Evolutionary conservation across 2,329 filamentous ascomycete species (phyloP).

Genomic region (Botryotinia convoluta): DNA sequence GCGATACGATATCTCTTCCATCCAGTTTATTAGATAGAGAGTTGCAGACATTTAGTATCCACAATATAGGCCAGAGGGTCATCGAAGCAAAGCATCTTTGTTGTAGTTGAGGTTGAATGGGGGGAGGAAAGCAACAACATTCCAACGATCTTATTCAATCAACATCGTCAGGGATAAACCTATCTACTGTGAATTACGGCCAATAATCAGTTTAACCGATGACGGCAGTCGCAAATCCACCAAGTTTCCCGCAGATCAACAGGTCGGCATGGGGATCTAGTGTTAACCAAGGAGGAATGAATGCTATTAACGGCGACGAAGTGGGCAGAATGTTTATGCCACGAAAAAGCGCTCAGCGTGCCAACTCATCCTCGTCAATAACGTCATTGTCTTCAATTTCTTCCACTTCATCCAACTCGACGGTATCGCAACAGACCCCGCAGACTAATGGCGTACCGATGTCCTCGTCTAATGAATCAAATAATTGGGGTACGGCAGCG

Average conservation of each 20-base stretch:
- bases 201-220: conserved; percentile 42
- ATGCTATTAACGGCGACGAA: conserved; percentile 79
- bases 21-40: background rate
- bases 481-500: conserved; percentile 41
- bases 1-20: conserved; percentile 14
- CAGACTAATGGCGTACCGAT: conserved; percentile 57
- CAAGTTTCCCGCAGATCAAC: conserved; percentile 61
- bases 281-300: conserved; percentile 56
- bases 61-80: conserved; percentile 10
- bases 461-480: conserved; percentile 30
- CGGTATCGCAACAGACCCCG: conserved; percentile 59
- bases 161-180: conserved; percentile 20
- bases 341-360: conserved; percentile 80
- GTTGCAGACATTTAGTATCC: background rate
- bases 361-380: conserved; percentile 87
- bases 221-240: conserved; percentile 66
- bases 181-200: conserved; percentile 12
- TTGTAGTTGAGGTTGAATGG: conserved; percentile 24
- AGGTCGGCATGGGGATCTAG: conserved; percentile 66
- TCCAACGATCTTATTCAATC: conserved; percentile 19
- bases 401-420: conserved; percentile 60
- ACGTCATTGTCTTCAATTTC: conserved; percentile 61
- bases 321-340: conserved; percentile 84
- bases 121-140: conserved; percentile 23
- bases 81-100: conserved; percentile 26